Conservation (phyloP, 140 eudicot genomes). For the Erigeron philadelphicus region DNA sequence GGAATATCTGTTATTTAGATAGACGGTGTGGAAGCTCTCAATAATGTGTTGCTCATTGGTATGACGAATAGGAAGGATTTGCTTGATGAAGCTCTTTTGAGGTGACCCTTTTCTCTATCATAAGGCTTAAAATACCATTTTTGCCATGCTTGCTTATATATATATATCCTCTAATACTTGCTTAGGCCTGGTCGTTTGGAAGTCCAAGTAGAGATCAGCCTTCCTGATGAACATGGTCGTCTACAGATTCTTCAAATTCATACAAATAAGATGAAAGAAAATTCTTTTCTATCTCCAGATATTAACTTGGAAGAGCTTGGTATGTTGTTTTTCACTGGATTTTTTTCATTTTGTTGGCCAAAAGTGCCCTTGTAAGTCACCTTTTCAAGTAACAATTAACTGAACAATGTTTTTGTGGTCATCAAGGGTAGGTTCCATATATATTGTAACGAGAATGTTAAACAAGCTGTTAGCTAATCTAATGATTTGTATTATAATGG, state of each 20-base stretch:
- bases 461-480: background rate
- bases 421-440: background rate
- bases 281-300: slow-evolving; percentile 94
- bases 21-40: slow-evolving; percentile 97
- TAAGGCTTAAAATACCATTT: slow-evolving; percentile 11
- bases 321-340: slow-evolving; percentile 28
- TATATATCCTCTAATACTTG: slow-evolving; percentile 17
- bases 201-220: slow-evolving; percentile 97
- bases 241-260: slow-evolving; percentile 89
- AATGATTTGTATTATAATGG: slow-evolving; percentile 15
- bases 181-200: slow-evolving; percentile 97
- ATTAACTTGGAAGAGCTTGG: slow-evolving; percentile 86
- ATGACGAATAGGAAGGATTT: slow-evolving; percentile 98
- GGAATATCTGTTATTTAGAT: slow-evolving; percentile 41
- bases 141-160: slow-evolving; percentile 10
- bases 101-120: slow-evolving; percentile 38
- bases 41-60: slow-evolving; percentile 92
- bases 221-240: slow-evolving; percentile 96
- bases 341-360: background rate
- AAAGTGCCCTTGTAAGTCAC: background rate
- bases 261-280: slow-evolving; percentile 95
- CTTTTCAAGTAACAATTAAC: slow-evolving; percentile 12
- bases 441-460: background rate
- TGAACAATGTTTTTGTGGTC: background rate
- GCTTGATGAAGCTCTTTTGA: slow-evolving; percentile 97